Conservation (phyloP, 306 rosid species). For the Echinosophora koreensis region DNA sequence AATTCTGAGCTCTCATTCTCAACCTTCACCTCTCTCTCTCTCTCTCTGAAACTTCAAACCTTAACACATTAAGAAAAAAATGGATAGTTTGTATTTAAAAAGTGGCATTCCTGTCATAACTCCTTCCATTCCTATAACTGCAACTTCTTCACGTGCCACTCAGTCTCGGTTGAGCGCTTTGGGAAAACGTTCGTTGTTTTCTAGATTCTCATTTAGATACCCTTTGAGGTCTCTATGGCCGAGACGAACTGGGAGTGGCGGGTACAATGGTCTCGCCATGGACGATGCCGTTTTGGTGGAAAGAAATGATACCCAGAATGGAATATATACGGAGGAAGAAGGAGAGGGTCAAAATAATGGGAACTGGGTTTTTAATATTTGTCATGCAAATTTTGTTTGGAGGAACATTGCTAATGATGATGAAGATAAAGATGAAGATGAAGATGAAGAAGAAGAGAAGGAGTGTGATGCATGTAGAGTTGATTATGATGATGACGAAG, state of each 20-base stretch:
- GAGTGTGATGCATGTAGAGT: constrained; percentile 53
- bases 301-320: constrained; percentile 25
- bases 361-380: constrained; percentile 70
- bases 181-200: constrained; percentile 49
- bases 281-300: constrained; percentile 62
- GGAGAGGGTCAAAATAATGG: constrained; percentile 40
- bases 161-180: constrained; percentile 54
- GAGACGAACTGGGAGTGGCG: constrained; percentile 14
- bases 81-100: constrained; percentile 67
- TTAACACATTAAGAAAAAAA: not conserved
- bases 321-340: not conserved
- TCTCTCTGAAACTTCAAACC: not conserved
- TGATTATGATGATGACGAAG: constrained; percentile 19
- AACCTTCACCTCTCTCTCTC: not conserved
- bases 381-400: constrained; percentile 59
- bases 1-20: not conserved
- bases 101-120: constrained; percentile 57
- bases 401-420: constrained; percentile 9
- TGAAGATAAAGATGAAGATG: constrained; percentile 12
- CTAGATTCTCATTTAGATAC: constrained; percentile 62
- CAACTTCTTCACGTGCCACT: constrained; percentile 42
- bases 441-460: constrained; percentile 43
- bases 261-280: constrained; percentile 49
- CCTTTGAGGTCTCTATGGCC: constrained; percentile 65
- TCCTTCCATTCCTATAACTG: constrained; percentile 49